These are phyloP conservation scores for Eutrema yunnanense DNA, from an alignment of 345 rosid genomes.

Conservation along the genomic window DNA sequence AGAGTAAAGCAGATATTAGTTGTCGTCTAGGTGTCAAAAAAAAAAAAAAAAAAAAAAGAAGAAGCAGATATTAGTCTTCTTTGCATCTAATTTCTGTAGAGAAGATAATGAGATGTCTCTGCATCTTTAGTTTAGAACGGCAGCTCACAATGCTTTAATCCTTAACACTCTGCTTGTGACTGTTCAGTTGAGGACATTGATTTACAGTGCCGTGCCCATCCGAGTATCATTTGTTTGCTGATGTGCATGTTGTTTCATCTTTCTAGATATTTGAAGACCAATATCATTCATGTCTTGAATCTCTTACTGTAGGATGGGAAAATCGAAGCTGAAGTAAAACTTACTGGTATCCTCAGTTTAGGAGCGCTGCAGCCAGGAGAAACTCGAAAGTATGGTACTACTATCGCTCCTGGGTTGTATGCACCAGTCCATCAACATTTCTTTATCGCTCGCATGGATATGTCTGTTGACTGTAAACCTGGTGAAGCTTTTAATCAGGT, in stretches of 20 bases:
- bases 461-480: slow-evolving; percentile 90
- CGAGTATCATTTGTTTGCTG: neutral
- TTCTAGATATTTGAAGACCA: neutral
- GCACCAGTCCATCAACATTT: slow-evolving; percentile 96
- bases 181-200: slow-evolving; percentile 4
- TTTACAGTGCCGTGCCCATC: neutral
- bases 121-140: neutral
- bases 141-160: neutral
- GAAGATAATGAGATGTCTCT: neutral
- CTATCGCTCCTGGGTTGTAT: slow-evolving; percentile 83
- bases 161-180: neutral
- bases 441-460: slow-evolving; percentile 88
- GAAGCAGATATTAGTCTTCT: neutral
- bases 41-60: too few species aligned
- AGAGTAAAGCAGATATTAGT: neutral
- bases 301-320: slow-evolving; percentile 68
- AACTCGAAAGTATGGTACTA: slow-evolving; percentile 78
- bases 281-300: slow-evolving; percentile 4
- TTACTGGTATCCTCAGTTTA: slow-evolving; percentile 86
- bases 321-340: slow-evolving; percentile 91
- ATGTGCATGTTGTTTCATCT: neutral
- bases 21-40: too few species aligned
- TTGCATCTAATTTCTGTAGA: neutral
- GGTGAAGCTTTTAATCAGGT: slow-evolving; percentile 90
- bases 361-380: slow-evolving; percentile 93